phyloP scores from a whole-genome alignment of 2,329 filamentous ascomycete genomes.

The Colletotrichum gloeosporioides region DNA sequence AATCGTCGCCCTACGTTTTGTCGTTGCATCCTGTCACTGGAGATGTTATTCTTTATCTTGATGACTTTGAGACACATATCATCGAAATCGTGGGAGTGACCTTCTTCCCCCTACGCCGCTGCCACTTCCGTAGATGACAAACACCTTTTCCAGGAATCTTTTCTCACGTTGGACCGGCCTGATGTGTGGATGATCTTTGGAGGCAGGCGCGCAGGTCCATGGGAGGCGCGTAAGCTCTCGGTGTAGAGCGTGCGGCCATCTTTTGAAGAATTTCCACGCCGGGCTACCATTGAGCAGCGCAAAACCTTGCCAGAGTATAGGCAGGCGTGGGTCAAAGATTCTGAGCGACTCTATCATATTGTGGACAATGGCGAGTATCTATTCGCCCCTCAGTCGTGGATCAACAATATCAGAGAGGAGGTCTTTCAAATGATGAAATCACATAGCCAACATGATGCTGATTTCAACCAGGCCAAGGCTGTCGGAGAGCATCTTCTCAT shows the following conservation, averaged over 20 bases:
- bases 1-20: not conserved
- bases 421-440: not conserved
- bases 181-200: not conserved
- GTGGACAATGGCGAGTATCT: not conserved
- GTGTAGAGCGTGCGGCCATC: not conserved
- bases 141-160: not conserved
- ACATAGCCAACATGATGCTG: not conserved
- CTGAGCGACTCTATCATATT: not conserved
- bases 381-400: not conserved
- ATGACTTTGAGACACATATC: not conserved
- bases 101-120: not conserved
- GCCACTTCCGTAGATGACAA: not conserved
- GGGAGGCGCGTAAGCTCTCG: not conserved
- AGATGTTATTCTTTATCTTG: not conserved
- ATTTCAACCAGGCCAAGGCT: not conserved
- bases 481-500: not conserved
- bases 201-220: not conserved
- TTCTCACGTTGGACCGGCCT: not conserved
- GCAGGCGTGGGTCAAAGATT: constrained; percentile 26
- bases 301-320: not conserved
- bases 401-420: not conserved
- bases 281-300: not conserved
- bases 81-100: not conserved
- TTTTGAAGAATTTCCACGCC: not conserved
- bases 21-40: not conserved